Evolutionary conservation across 1,284 basidiomycete species (phyloP), one percentile per base, ranked within the genome.

Genomic region (Microbotryum scabiosae): DNA sequence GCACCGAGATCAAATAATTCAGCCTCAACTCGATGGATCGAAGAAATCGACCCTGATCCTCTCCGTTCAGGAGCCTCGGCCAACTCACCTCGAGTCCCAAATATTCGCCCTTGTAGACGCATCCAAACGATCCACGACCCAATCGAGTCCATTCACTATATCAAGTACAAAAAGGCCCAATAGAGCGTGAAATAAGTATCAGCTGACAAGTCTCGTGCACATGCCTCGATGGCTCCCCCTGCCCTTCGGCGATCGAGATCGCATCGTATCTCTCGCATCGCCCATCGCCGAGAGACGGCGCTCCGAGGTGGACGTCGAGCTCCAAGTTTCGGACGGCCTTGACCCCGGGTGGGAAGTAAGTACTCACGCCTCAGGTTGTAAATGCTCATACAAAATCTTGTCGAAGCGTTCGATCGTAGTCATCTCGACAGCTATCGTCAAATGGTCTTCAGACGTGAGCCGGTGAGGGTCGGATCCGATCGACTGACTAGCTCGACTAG

Each of bases 81-180:
- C 43, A 5, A 32, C 30, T 46, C 4, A 36, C 23, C 46, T 18
- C 5, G 32, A 45, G 55, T 48, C 32, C 63, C 73, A 50, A 56
- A 86, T 23, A 50, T 41, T 36, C 36, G 26, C 90, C 90, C 75
- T 87, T 90, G 79, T 87, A 91, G 50, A 96, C 91, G 65, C 89
- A 88, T 7, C 91, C 91, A 76, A 94, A 97, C 41, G 88, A 91
- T 5, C 91, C 91, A 36, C 87, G 84, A 21, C 91, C 91, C 4
- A 97, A 78, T 6, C 60, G 53, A 4, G 28, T 44, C 71, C 71
- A 72, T 5, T 55, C 52, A 5, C 66, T 68, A 53, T 16, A 1
- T 14, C 25, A 8, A 45, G 5, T 10, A 30, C 1, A 2, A 10
- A 32, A 20, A 30, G 12, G 23, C 25, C 41, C 9, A 28, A 14